Conservation (phyloP, 2,329 filamentous ascomycete species). For the Colletotrichum tropicicola region DNA sequence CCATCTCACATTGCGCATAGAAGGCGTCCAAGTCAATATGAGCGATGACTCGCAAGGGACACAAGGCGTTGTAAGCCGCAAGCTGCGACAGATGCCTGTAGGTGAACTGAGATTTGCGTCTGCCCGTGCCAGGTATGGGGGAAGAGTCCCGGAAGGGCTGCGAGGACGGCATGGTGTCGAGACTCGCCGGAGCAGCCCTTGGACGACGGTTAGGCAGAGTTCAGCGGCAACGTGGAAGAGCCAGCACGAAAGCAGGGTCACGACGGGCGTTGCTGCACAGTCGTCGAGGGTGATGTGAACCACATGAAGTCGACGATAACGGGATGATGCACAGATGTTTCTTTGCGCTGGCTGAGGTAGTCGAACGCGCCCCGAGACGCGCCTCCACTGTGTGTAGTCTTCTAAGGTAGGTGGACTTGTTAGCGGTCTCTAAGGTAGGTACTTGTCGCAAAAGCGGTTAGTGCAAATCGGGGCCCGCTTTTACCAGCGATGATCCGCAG, state of each 20-base stretch:
- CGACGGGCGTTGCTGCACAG: too few species aligned
- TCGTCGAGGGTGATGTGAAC: background rate
- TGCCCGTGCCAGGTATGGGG: slow-evolving; percentile 9
- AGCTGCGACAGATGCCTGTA: slow-evolving; percentile 84
- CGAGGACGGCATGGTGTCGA: slow-evolving; percentile 29
- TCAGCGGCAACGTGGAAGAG: background rate
- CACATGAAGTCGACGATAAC: too few species aligned
- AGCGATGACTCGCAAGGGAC: slow-evolving; percentile 85
- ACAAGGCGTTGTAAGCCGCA: slow-evolving; percentile 73
- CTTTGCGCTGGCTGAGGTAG: background rate
- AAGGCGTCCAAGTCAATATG: slow-evolving; percentile 98
- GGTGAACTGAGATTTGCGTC: slow-evolving; percentile 75
- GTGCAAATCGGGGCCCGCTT: background rate
- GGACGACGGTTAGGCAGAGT: background rate
- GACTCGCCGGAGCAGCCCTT: background rate
- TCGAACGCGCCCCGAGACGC: slow-evolving; percentile 20
- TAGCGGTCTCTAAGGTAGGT: background rate
- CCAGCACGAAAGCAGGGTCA: background rate
- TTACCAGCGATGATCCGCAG: slow-evolving; percentile 6
- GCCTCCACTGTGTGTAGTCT: too few species aligned
- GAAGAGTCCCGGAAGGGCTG: slow-evolving; percentile 28
- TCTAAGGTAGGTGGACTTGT: too few species aligned
- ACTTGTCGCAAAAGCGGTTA: background rate
- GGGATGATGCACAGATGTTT: background rate
- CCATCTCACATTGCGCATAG: slow-evolving; percentile 96